Evolutionary conservation across 352 stramenopile species (phyloP), one percentile per base, ranked within the genome.

Genomic region (Globisporangium heterothallicum): DNA sequence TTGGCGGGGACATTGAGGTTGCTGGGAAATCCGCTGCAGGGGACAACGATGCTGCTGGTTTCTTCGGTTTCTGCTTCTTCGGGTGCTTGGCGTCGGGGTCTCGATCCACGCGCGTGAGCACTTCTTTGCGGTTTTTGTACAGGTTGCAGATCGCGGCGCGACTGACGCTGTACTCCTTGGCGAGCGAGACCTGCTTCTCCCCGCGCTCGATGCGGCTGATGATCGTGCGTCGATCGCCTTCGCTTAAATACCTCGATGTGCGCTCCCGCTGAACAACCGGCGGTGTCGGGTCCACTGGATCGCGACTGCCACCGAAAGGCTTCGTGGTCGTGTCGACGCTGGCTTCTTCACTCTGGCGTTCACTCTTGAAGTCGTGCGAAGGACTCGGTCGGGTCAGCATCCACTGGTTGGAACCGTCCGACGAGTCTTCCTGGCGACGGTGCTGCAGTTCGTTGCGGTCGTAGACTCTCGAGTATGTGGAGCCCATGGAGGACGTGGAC

Each of bases 111-210:
- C 69, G 69, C 1, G 59, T 71, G n/a, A 78, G 60, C 27, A 78
- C 66, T 22, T 73, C 63, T 29, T 60, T 62, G 14, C 70, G 66
- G 45, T 76, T 81, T 57, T 81, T 81, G 66, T 81, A 81, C 12
- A 81, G 56, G 27, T 81, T 78, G 47, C 70, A 81, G 29, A 81
- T 76, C 32, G 70, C 70, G 5, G 70, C 70, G 24, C 70, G 70
- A 41, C 68, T 81, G 1, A 78, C 70, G 25, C 52, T 48, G 42
- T 76, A 81, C 41, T 81, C 70, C 50, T 59, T 74, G 12, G 71
- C 71, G 35, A 81, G 61, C 16, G 61, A 46, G 21, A 74, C 68
- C 32, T 81, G 71, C 54, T 77, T 78, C 59, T 82, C 68, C 12
- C 71, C 71, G 5, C 32, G 42, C 42, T 74, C 59, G 36, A 82